Percentiles rank a stretch among this genome's conserved stretches.
These are phyloP conservation scores for Xylaria sp. DNA, from an alignment of 2,329 filamentous ascomycete genomes.

Conservation along the genomic window DNA sequence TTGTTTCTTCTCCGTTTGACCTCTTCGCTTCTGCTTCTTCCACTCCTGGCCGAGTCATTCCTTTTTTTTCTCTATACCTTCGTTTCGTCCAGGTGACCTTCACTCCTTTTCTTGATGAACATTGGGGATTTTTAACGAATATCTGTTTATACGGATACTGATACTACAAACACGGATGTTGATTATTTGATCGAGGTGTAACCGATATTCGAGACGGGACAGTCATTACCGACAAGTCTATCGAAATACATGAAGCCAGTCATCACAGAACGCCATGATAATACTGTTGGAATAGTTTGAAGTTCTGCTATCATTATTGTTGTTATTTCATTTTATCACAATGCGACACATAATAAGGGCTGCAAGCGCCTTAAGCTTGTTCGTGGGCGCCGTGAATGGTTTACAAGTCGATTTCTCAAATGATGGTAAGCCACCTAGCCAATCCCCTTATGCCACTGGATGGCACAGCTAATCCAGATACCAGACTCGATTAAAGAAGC, in stretches of 20 bases:
- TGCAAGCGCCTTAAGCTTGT: conserved; percentile 38
- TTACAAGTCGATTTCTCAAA: conserved; percentile 43
- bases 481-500: conserved; percentile 56
- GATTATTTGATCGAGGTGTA: background rate
- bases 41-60: conserved; percentile 42
- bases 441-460: background rate
- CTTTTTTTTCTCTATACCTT: conserved; percentile 28
- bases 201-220: background rate
- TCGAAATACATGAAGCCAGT: background rate
- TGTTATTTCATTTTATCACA: conserved; percentile 4
- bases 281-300: no score
- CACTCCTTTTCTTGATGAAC: conserved; percentile 19
- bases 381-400: conserved; percentile 37
- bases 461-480: conserved; percentile 43
- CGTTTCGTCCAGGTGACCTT: conserved; percentile 33
- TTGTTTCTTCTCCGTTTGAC: conserved; percentile 31
- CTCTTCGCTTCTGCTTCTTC: conserved; percentile 15
- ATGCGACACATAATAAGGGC: conserved; percentile 35
- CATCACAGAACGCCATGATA: background rate
- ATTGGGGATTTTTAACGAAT: background rate
- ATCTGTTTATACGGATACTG: background rate
- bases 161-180: background rate
- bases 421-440: conserved; percentile 41
- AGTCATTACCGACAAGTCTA: background rate
- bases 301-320: background rate